Conservation (phyloP, 192 early-diverging fungal species). For the Entomortierella chlamydospora region DNA sequence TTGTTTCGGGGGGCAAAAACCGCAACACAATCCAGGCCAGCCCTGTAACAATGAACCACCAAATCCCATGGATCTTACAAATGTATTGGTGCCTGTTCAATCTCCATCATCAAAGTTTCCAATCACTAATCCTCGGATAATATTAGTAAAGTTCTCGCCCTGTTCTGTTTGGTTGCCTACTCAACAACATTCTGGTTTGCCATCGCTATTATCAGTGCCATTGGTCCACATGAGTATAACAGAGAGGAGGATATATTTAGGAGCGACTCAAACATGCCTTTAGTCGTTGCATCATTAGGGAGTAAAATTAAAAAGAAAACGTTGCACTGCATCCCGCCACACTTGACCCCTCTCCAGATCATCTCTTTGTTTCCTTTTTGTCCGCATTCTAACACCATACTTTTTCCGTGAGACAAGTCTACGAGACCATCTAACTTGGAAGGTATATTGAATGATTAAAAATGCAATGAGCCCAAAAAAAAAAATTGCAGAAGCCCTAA, state of each 20-base stretch:
- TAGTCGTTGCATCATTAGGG: slow-evolving; percentile 40
- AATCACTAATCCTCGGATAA: too few relatives aligned
- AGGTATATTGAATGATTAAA: not conserved
- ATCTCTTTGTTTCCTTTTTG: too few relatives aligned
- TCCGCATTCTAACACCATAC: too few relatives aligned
- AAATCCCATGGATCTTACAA: too few relatives aligned
- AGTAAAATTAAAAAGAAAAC: not conserved
- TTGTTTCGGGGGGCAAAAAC: too few relatives aligned
- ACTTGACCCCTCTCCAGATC: too few relatives aligned
- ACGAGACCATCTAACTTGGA: too few relatives aligned
- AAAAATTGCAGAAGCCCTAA: not conserved
- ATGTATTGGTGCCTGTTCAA: not conserved
- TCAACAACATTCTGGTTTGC: not conserved
- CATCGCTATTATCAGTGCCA: not conserved
- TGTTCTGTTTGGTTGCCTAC: too few relatives aligned
- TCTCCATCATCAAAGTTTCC: not conserved
- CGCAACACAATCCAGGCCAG: too few relatives aligned
- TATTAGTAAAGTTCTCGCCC: too few relatives aligned
- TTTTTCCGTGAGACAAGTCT: too few relatives aligned
- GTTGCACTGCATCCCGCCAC: not conserved
- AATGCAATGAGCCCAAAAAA: not conserved
- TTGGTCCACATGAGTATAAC: not conserved
- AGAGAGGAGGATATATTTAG: not conserved
- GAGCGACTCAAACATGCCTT: slow-evolving; percentile 51
- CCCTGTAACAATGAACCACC: too few relatives aligned